phyloP scores from a whole-genome alignment of 805 yeast genomes.

The Yarrowia sp. region DNA sequence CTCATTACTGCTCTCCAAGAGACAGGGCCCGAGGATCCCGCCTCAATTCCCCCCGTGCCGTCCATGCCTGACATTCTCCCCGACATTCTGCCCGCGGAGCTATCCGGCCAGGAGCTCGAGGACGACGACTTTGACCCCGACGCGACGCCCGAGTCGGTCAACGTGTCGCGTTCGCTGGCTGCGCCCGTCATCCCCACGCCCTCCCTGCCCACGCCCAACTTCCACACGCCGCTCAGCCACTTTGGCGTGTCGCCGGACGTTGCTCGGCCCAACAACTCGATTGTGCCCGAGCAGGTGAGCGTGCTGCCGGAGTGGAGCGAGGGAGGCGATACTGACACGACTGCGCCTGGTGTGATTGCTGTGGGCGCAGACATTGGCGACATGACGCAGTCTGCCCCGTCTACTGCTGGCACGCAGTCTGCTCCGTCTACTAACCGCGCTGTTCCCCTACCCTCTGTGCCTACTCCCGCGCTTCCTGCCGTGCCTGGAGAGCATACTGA shows the following conservation, averaged over 20 bases:
- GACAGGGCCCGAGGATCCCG: background rate
- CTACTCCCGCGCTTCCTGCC: constrained; percentile 4
- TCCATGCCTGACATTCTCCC: background rate
- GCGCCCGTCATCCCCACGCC: constrained; percentile 14
- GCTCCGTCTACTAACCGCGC: no score
- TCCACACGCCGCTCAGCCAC: constrained; percentile 11
- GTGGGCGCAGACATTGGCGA: background rate
- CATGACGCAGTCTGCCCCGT: background rate
- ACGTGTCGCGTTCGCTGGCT: background rate
- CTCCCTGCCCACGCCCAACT: constrained; percentile 17
- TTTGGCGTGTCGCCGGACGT: background rate
- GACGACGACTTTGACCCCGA: constrained; percentile 10
- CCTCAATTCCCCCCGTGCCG: background rate
- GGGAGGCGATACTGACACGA: background rate
- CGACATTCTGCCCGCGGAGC: background rate
- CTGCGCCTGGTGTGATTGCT: background rate
- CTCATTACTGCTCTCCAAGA: constrained; percentile 1
- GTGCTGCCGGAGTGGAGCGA: constrained; percentile 12
- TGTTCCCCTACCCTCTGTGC: background rate
- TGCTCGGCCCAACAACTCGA: background rate
- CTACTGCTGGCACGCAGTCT: background rate
- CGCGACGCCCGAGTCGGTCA: constrained; percentile 7
- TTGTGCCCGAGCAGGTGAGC: constrained; percentile 22
- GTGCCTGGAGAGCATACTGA: background rate
- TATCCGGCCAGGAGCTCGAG: background rate